A percentile compares a stretch with the other conserved stretches of the same genome.
Conservation (phyloP, 1,284 basidiomycete species). For the Marasmius fiardii region DNA sequence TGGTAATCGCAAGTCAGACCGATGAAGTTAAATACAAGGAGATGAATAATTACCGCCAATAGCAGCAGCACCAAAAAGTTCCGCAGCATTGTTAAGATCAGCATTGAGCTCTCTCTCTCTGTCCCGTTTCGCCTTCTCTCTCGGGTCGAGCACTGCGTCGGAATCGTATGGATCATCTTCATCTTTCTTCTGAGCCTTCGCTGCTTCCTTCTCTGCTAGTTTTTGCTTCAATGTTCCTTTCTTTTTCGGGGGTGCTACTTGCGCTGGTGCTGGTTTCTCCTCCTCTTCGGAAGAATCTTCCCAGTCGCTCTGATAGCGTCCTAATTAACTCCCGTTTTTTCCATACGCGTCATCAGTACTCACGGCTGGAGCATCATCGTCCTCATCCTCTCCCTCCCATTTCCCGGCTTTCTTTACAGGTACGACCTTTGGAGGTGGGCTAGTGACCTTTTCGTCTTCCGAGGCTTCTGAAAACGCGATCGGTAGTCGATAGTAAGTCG, state of each 20-base stretch:
- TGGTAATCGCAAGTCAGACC: conserved; percentile 21
- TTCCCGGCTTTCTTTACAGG: conserved; percentile 54
- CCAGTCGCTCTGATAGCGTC: conserved; percentile 78
- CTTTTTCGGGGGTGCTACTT: conserved; percentile 75
- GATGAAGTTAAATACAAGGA: neutral
- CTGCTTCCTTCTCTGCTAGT: conserved; percentile 84
- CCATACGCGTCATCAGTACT: conserved; percentile 21
- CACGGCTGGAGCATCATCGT: conserved; percentile 59
- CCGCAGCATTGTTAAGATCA: conserved; percentile 81
- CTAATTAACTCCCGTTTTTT: conserved; percentile 8
- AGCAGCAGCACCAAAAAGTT: conserved; percentile 71
- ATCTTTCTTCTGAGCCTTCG: conserved; percentile 45
- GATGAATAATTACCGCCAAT: conserved; percentile 51
- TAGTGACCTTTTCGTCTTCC: conserved; percentile 43
- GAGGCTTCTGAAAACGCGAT: conserved; percentile 29
- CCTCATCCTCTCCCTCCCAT: conserved; percentile 89
- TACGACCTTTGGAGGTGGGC: conserved; percentile 37
- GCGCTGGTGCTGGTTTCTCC: conserved; percentile 37
- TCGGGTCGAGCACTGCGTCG: conserved; percentile 77
- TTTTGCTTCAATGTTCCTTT: conserved; percentile 89
- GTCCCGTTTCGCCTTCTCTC: conserved; percentile 72
- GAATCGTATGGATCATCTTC: conserved; percentile 58
- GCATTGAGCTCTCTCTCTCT: conserved; percentile 79
- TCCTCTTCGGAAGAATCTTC: conserved; percentile 86
- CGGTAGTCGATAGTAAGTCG: neutral